Base-by-base conservation (phyloP, 179 eudicot species). In the Dionaea muscipula region DNA sequence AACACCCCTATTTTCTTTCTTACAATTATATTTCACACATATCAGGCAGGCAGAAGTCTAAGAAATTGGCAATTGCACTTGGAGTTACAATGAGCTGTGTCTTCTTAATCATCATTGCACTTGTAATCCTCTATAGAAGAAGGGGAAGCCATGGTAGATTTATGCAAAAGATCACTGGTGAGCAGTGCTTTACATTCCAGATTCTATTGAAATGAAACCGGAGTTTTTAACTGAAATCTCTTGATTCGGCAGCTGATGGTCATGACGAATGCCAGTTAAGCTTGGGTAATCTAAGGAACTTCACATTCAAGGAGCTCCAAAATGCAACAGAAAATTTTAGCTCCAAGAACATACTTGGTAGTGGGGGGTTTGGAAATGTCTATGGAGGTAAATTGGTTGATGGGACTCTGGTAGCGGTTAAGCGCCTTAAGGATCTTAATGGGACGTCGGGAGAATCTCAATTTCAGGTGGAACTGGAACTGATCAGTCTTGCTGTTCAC, bases 291-390 rank as follows among this genome's bases (percentile, higher is more conserved):
- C 77, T 89, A 16, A 72, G 72, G 58, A 72, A 55, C 64, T 89
- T 89, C 73, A 56, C 85, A 47, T 79, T 85, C 57, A 81, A 78
- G 56, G 97, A 90, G 53, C 89, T 90, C 20, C 78, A 81, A 63
- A 39, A 26, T 55, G 94, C 85, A n/a, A 90, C 97, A 2, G 76
- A 90, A 49, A 74, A 74, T 60, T 90, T 90, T 64, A 83, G 81
- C 69, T 68, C 95, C 18, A 86, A 86, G 72, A 74, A 83, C 69
- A 83, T 90, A 49, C 94, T 90, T 61, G 97, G 95, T 23, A 72
- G 79, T 24, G 97, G 97, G 35, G 95, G 97, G 38, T 90, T 90
- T 68, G 95, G 97, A 26, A 79, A 85, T 48, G 97, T 90, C 4
- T 90, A 90, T 67, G 71, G 70, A 60, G 97, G 97, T 27, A 86